Conservation (phyloP, 2,329 filamentous ascomycete genomes). For the Zymoseptoria pseudotritici region DNA sequence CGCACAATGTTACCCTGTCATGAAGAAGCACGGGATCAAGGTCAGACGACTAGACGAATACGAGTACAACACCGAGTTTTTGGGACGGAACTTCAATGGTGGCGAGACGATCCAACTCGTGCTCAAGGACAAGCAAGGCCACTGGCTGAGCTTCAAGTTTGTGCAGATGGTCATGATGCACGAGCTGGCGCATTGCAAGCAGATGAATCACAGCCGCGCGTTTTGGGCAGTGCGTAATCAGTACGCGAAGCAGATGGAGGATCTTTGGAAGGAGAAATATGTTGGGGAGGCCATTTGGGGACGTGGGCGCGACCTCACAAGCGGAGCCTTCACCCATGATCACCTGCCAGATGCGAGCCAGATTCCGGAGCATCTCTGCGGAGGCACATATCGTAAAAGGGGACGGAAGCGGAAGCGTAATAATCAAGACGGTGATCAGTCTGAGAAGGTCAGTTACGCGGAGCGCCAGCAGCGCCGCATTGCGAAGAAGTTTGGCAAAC, state of each 20-base stretch:
- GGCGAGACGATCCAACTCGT: conserved; percentile 84
- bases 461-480: conserved; percentile 67
- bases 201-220: conserved; percentile 79
- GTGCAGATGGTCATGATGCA: conserved; percentile 97
- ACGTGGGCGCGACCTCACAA: conserved; percentile 55
- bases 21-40: conserved; percentile 40
- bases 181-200: conserved; percentile 77
- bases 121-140: conserved; percentile 56
- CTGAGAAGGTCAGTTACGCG: conserved; percentile 52
- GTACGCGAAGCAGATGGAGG: conserved; percentile 64
- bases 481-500: conserved; percentile 72
- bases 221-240: conserved; percentile 75
- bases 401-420: conserved; percentile 44
- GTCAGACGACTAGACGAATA: conserved; percentile 65
- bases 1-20: conserved; percentile 65
- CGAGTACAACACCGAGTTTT: conserved; percentile 71
- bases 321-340: conserved; percentile 57
- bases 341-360: conserved; percentile 45
- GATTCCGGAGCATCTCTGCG: conserved; percentile 60
- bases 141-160: conserved; percentile 73
- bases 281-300: conserved; percentile 82
- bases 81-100: conserved; percentile 83
- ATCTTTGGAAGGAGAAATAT: conserved; percentile 62
- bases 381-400: conserved; percentile 64
- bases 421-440: conserved; percentile 35